Base-by-base conservation (phyloP, 2,329 filamentous ascomycete genomes). In the Lachnellula occidentalis region DNA sequence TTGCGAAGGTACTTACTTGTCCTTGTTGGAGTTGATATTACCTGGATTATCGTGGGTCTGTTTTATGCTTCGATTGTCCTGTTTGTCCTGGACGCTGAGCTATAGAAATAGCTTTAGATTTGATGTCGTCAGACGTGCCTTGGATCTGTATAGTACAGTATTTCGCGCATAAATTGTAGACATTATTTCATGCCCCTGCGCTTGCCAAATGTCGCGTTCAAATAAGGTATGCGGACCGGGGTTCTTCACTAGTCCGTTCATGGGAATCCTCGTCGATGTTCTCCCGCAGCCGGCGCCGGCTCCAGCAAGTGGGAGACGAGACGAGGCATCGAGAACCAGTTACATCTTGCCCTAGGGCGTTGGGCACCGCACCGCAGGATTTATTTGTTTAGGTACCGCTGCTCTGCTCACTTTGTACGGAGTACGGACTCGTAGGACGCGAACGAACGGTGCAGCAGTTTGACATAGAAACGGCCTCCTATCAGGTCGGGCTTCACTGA, bases 251-350 rank as follows among this genome's bases (percentile, higher is more conserved):
- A 57, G 55, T 56, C 55, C 49, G 5, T 43, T 56, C 55, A 36
- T 50, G 56, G 56, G 39, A 55, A 19, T 57, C 58, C 57, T 57
- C 54, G 58, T 57, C 56, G 58, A 46, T 42, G 51, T 58, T 60
- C 59, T 62, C 61, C 55, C 60, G 58, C 53, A 39, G 53, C 55
- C 50, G 34, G 48, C 36, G 19, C 49, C 49, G 57, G 49, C 52
- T 60, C 63, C 63, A 64, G 57, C 56, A 60, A 61, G 58, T 61
- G 61, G 63, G 62, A 66, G 58, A 64, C 61, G 62, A 64, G 61
- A 53, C 41, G 48, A 54, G 36, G 22, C 47, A 37, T 21, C 31
- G 5, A 45, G 36, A 31, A 34, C 50, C 56, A 55, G 41, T 58
- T n/a, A 34, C 14, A 42, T 34, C 15, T 19, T 50, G 48, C 51